Base-by-base conservation (phyloP, 495 filamentous ascomycete species). In the Penicillium fimorum region DNA sequence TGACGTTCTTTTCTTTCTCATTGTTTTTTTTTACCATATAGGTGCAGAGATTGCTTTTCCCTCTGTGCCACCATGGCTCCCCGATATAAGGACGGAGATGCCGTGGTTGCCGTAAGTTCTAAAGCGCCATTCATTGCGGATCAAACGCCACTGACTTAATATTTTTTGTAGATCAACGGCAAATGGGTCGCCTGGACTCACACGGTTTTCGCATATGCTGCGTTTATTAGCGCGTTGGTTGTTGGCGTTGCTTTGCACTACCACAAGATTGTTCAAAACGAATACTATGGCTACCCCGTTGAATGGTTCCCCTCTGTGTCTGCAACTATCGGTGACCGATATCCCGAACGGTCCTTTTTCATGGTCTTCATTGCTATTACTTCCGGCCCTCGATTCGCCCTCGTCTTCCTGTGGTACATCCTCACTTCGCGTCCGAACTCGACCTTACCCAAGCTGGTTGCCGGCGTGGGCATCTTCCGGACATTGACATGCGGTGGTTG, bases 271-370 rank as follows among this genome's bases (percentile, higher is more conserved):
- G 95, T 99, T 18, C 80, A 96, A 71, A 99, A 99, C 70, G 90
- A 99, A 75, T 87, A 94, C 76, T 96, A 89, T 74, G 87, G 95
- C 64, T 99, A 96, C 72, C 95, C 95, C 2, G 78, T 96, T 40
- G 95, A 99, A 81, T 99, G 95, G 95, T 97, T 99, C 61, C 95
- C 95, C 38, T 99, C 95, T 22, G 95, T 99, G 25, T 97, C 93
- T 29, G 85, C 95, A 13, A 97, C 95, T n/a, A 99, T 99, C 70
- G 95, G 95, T 58, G 95, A 99, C 64, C 87, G 94, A 32, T 97
- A 97, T 68, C 95, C 95, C 29, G 95, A 99, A 70, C 86, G 95
- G 45, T 96, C 94, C 15, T 85, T 97, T 56, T 99, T 97, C 71
- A 91, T 95, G 81, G 65, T 97, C 49, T 96, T 97, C 65, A 99